These are phyloP conservation scores for Parastagonospora nodorum DNA, from an alignment of 2,329 filamentous ascomycete genomes.

Conservation along the genomic window DNA sequence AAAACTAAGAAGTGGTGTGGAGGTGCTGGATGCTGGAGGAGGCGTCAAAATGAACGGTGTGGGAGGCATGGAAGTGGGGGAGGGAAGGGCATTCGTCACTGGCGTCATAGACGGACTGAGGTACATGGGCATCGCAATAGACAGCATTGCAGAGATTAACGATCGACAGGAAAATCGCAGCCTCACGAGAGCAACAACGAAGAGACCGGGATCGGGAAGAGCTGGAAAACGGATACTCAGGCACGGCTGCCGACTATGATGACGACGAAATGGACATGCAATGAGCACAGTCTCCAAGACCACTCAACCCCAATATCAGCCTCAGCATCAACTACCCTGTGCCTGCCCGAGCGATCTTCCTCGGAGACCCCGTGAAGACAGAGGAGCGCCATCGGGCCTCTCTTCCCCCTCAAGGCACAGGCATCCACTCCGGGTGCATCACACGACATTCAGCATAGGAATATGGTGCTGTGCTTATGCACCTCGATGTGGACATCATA, in stretches of 20 bases:
- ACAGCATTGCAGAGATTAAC: conserved; percentile 8
- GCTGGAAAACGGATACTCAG: conserved; percentile 58
- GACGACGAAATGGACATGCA: conserved; percentile 54
- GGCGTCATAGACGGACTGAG: conserved; percentile 85
- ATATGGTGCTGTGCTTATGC: too few relatives aligned
- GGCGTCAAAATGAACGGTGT: conserved; percentile 80
- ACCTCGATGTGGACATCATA: too few relatives aligned
- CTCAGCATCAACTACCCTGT: too few relatives aligned
- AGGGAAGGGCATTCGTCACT: conserved; percentile 80
- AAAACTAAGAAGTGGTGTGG: conserved; percentile 80
- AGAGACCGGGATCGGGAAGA: conserved; percentile 78
- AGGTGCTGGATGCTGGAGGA: conserved; percentile 71
- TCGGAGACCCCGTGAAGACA: too few relatives aligned
- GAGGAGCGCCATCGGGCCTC: not conserved
- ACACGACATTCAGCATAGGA: too few relatives aligned
- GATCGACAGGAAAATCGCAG: conserved; percentile 70
- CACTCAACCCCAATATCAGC: not conserved
- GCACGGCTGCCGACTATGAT: conserved; percentile 65
- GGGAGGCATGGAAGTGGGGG: conserved; percentile 89
- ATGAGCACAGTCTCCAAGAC: conserved; percentile 12
- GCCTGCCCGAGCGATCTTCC: too few relatives aligned
- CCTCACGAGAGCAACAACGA: conserved; percentile 76
- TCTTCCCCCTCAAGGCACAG: too few relatives aligned
- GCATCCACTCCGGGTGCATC: too few relatives aligned
- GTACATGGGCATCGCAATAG: conserved; percentile 35